Percentiles rank a stretch among this genome's conserved stretches.
Conservation (phyloP, 140 eudicot genomes). For the Oenanthe javanica region DNA sequence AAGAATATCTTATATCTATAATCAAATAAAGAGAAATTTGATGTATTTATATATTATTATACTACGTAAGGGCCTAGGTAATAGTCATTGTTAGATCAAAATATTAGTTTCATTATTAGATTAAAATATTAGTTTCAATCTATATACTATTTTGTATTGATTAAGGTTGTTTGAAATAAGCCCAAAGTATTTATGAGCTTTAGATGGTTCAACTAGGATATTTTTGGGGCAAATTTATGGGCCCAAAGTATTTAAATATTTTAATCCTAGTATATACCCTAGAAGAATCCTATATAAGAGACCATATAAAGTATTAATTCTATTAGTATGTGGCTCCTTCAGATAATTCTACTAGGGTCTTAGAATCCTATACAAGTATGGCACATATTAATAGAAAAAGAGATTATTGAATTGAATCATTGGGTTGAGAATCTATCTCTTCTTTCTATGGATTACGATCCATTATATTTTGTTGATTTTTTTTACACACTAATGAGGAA, state of each 20-base stretch:
- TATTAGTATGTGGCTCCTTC: background rate
- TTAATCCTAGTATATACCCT: too few relatives aligned
- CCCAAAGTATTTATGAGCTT: background rate
- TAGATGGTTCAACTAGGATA: background rate
- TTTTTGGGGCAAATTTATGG: too few relatives aligned
- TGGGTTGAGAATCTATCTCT: background rate
- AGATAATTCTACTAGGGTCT: background rate
- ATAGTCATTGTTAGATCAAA: background rate
- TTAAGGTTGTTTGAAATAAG: background rate
- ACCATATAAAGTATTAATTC: too few relatives aligned
- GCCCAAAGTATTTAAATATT: too few relatives aligned
- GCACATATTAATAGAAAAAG: background rate
- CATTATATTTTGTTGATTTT: background rate
- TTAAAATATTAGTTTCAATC: background rate
- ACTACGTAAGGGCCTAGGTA: background rate
- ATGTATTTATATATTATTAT: background rate
- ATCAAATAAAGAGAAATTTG: background rate
- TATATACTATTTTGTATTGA: background rate
- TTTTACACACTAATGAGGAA: background rate
- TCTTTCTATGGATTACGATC: background rate
- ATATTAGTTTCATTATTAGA: background rate
- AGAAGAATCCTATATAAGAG: too few relatives aligned
- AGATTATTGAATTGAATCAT: background rate
- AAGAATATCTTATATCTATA: background rate
- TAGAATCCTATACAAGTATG: background rate